Base-by-base conservation (phyloP, 371 early-diverging fungal genomes). In the Mortierella sp. region DNA sequence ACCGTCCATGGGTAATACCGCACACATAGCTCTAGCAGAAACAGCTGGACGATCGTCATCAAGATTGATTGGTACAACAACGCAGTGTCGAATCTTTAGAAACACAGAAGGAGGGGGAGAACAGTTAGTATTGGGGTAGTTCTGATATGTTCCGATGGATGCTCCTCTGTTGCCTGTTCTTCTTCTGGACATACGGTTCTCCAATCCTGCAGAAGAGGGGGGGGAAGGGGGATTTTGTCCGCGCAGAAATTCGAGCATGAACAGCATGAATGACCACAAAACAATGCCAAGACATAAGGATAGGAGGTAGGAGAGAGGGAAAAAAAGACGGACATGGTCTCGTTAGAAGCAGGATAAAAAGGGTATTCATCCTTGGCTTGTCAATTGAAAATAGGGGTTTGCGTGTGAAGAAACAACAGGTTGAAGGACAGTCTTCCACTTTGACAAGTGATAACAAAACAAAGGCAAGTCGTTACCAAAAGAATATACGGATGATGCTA, bases 401-500 rank as follows among this genome's bases (percentile, higher is more conserved):
- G 11, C 14, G 53, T 4, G 13, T 55, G 55, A 14, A 31, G 24
- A 50, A 5, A n/a, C 9, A 61, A 31, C 22, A 19, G 34, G 19
- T 4, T 26, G 8, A 29, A 22, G 19, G 48, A 48, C 24, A 24
- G 47, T 47, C 16, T 7, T 5, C 47, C 47, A 4, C 31, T 31
- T 31, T 13, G 6, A 9, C 66, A 61, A 50, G 70, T 50, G 63
- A 58, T 52, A 39, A 41, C 39, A 55, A 45, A 45, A 22, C 7
- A 6, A 24, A 29, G 34, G 24, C 39, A 4, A 55, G 24, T 26
- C 39, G 19, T 45, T 86, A 88, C 92, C 92, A 92, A 70, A 90
- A 92, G 77, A 88, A 90, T 48, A 92, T 85, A 58, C 92, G 87
- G 53, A 91, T 70, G 71, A 91, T 90, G 70, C 91, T 90, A 71